These are phyloP conservation scores for Sphenostylis stenocarpa DNA, from an alignment of 306 rosid species.

Conservation along the genomic window DNA sequence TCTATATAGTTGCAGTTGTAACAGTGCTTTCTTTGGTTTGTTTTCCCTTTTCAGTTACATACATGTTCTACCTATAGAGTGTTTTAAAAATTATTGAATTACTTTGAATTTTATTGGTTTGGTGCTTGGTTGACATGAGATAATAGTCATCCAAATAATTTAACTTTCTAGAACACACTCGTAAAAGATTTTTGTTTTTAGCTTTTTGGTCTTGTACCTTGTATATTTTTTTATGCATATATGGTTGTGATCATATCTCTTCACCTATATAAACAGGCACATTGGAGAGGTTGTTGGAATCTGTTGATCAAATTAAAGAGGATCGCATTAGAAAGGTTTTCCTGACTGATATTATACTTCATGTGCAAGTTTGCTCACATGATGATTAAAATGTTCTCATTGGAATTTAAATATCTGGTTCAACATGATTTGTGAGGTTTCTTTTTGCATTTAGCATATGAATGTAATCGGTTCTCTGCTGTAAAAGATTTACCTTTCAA, in stretches of 20 bases:
- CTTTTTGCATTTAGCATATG: slow-evolving; percentile 24
- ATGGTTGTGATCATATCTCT: slow-evolving; percentile 24
- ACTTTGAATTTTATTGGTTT: not conserved
- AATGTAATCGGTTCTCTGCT: slow-evolving; percentile 2
- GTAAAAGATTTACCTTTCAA: slow-evolving; percentile 13
- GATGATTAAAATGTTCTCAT: slow-evolving; percentile 11
- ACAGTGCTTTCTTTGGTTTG: not conserved
- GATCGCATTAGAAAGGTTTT: slow-evolving; percentile 84
- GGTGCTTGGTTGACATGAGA: slow-evolving; percentile 24
- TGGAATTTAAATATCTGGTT: slow-evolving; percentile 6
- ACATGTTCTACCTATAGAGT: not conserved
- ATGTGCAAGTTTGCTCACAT: not conserved
- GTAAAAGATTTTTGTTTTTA: not conserved
- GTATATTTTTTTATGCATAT: not conserved
- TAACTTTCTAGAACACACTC: slow-evolving; percentile 1
- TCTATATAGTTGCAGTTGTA: not conserved
- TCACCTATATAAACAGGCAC: slow-evolving; percentile 54
- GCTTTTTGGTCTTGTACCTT: slow-evolving; percentile 20
- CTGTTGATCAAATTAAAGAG: slow-evolving; percentile 76
- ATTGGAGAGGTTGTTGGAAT: slow-evolving; percentile 76
- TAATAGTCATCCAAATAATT: slow-evolving; percentile 24
- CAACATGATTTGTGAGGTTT: slow-evolving; percentile 28
- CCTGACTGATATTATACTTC: slow-evolving; percentile 18
- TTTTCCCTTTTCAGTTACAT: not conserved
- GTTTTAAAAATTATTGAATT: not conserved